These are phyloP conservation scores for Yarrowia keelungensis DNA, from an alignment of 805 yeast genomes.

Conservation along the genomic window DNA sequence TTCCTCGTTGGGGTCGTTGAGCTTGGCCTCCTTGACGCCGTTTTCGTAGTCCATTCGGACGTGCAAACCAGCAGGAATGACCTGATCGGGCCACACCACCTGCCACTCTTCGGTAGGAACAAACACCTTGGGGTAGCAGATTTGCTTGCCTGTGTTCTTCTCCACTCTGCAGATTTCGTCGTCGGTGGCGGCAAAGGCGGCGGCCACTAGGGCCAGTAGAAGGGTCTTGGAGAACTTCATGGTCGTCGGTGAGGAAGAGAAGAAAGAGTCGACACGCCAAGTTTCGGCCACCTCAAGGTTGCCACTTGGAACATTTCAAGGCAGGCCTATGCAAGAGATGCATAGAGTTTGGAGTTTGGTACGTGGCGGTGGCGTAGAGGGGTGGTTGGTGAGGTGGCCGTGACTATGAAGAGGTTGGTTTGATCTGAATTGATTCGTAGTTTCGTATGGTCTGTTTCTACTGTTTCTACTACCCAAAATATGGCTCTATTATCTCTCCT, in stretches of 20 bases:
- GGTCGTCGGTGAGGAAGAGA: not conserved
- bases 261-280: not conserved
- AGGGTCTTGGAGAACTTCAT: constrained; percentile 36
- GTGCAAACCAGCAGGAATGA: constrained; percentile 79
- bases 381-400: too few species aligned
- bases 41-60: constrained; percentile 75
- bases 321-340: constrained; percentile 17
- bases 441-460: too few species aligned
- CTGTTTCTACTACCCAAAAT: too few species aligned
- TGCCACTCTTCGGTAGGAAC: constrained; percentile 73
- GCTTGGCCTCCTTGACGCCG: constrained; percentile 70
- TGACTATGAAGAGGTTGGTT: too few species aligned
- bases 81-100: constrained; percentile 68
- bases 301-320: constrained; percentile 19
- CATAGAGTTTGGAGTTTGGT: not conserved
- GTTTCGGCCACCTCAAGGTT: constrained; percentile 16
- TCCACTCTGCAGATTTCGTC: constrained; percentile 28
- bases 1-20: constrained; percentile 52
- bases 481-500: too few species aligned
- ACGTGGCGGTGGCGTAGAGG: constrained; percentile 4
- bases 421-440: too few species aligned
- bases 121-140: constrained; percentile 51
- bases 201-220: constrained; percentile 24
- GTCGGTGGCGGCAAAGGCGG: not conserved
- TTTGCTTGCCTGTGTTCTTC: constrained; percentile 28